Evolutionary conservation across 495 filamentous ascomycete genomes (phyloP), one percentile per base, ranked within the genome.

Genomic region (Sporormia fimetaria): DNA sequence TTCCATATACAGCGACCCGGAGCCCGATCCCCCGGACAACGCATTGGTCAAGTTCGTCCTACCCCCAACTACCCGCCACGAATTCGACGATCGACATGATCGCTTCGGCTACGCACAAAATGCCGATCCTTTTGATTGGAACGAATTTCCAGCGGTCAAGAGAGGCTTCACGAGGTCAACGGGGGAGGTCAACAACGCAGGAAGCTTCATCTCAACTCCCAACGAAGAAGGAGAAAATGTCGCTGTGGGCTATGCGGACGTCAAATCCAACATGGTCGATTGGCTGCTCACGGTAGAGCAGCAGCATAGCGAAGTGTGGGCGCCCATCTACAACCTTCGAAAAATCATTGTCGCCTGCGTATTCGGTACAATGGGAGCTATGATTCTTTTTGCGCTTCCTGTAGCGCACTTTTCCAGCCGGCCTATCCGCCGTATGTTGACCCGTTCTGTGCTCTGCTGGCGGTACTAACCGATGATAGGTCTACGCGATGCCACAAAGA

Each of bases 281-380:
- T 94, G 87, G 87, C 73, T 80, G 12, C 64, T 94, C 6, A 47
- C 94, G 2, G 71, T 93, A 8, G 87, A 94, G 54, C 78, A 88
- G 57, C 67, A 74, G 9, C 71, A 71, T 33, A 49, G 56, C 24
- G 86, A 94, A 53, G 84, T 84, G 6, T 81, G 74, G 59, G 66
- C 67, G n/a, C 80, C 85, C 1, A 84, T 94, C 21, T 49, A 66
- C 24, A 72, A 74, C 14, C 67, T 94, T 16, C 72, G 81, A 21
- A 76, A 76, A 32, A 80, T 94, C 29, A 69, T 94, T 4, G 60
- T 94, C 2, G 81, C 71, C 1, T 92, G 83, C 37, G 82, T 92
- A 1, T 92, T 94, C 52, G 83, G 80, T 0, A 88, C 84, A 0
- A 68, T 76, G 12, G 87, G 78, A 3, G 63, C 74, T 0, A 68